Evolutionary conservation across 108 stramenopile genomes (phyloP), one percentile per base, ranked within the genome.

Genomic region (Cyclostephanos invisitatus): DNA sequence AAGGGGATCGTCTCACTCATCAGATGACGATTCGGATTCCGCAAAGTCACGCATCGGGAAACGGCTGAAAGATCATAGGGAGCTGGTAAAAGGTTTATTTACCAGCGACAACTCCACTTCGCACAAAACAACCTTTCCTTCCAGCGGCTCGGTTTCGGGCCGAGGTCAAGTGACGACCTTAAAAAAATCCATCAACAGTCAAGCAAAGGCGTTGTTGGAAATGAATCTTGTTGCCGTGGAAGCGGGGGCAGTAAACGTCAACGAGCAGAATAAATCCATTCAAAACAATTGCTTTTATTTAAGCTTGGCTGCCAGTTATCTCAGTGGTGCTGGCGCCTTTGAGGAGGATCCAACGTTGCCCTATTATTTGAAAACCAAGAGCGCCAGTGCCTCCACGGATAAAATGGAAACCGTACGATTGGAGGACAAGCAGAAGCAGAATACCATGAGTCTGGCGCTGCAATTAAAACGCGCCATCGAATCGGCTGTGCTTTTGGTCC

Each of bases 251-350:
- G 66, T 67, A 7, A 82, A 82, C 62, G 55, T 67, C 46, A 82
- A 82, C 29, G 81, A 82, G 48, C 25, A 66, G 14, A 82, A 82
- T 21, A 20, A 77, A 49, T 44, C 40, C 18, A 82, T 82, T 22
- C 53, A 68, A 62, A 82, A 82, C 64, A 77, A 53, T 49, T 82
- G 81, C 65, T 82, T 82, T 58, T 82, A 82, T 64, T 51, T 82
- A 5, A 82, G 81, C 44, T 67, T 81, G 46, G 80, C 80, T 4
- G 75, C 72, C 3, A 77, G 70, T 40, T 81, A 81, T 53, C 61
- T 81, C 22, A 55, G 70, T 25, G 80, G 80, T 8, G 64, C 49
- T 6, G 80, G 80, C 3, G 80, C 80, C 11, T 77, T 81, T 21
- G 20, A 20, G 20, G 60, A 36, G 11, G 80, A 72, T 44, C 75